Evolutionary conservation across 257 asterid species (phyloP).

Genomic region (Solanum neorickii): DNA sequence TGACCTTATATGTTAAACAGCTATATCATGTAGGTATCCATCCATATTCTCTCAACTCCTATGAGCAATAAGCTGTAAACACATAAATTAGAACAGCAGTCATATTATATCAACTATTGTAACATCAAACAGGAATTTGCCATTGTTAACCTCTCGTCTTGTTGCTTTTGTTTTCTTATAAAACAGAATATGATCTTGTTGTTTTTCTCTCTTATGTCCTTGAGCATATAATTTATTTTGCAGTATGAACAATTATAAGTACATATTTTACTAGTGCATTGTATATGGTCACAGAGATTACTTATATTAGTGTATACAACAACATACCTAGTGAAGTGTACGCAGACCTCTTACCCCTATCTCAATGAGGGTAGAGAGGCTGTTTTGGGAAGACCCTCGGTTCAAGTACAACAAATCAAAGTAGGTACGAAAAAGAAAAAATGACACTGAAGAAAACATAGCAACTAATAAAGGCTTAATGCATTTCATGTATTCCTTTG

Average conservation of each 20-base stretch:
- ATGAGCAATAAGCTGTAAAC: neutral
- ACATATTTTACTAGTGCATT: neutral
- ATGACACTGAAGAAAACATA: neutral
- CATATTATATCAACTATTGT: neutral
- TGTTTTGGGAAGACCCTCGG: too few relatives aligned
- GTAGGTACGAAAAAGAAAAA: neutral
- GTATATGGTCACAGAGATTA: neutral
- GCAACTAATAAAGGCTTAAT: neutral
- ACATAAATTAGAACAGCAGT: neutral
- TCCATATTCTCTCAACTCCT: neutral
- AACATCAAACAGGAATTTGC: neutral
- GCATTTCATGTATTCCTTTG: neutral
- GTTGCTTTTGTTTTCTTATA: neutral
- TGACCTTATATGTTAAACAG: neutral
- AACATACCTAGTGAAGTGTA: neutral
- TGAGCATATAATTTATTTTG: neutral
- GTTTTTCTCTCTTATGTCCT: neutral
- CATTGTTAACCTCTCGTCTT: neutral
- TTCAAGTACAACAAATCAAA: neutral
- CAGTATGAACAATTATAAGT: neutral
- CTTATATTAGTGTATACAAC: neutral
- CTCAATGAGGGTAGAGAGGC: neutral
- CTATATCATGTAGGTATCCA: neutral
- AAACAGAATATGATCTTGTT: neutral
- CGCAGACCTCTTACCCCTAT: neutral